Conservation (phyloP, 2,329 filamentous ascomycete species). For the Colletotrichum sp. region DNA sequence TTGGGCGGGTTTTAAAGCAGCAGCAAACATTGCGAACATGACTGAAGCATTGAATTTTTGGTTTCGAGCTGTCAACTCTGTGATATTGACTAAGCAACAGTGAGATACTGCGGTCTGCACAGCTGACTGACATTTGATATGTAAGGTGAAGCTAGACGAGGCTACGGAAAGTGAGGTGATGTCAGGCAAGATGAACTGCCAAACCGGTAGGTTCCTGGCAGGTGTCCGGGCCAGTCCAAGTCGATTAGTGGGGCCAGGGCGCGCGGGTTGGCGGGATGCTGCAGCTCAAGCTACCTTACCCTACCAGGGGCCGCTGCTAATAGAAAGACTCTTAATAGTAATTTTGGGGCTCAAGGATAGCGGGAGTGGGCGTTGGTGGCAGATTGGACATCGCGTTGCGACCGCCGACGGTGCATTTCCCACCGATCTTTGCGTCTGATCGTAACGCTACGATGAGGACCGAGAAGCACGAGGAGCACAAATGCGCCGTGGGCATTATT, state of each 20-base stretch:
- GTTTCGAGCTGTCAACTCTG: background rate
- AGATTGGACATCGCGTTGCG: background rate
- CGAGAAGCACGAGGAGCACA: background rate
- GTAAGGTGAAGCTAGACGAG: background rate
- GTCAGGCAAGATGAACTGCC: background rate
- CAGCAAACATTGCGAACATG: conserved; percentile 20
- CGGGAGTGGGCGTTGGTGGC: background rate
- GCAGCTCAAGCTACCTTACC: conserved; percentile 1
- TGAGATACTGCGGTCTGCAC: background rate
- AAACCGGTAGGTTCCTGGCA: background rate
- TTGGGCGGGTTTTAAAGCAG: conserved; percentile 16
- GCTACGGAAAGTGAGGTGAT: background rate
- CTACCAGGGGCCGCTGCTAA: background rate
- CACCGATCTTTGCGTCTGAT: background rate
- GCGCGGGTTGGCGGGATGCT: conserved; percentile 7
- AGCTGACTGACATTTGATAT: background rate
- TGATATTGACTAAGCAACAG: background rate
- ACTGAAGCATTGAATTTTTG: background rate
- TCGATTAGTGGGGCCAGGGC: background rate
- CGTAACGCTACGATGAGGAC: background rate
- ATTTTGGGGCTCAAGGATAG: conserved; percentile 4
- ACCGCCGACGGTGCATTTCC: background rate
- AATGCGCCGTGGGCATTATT: background rate
- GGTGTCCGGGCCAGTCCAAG: background rate
- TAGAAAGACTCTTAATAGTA: background rate